Conservation (phyloP, 1,284 basidiomycete genomes). For the Cutaneotrichosporon cutaneum region DNA sequence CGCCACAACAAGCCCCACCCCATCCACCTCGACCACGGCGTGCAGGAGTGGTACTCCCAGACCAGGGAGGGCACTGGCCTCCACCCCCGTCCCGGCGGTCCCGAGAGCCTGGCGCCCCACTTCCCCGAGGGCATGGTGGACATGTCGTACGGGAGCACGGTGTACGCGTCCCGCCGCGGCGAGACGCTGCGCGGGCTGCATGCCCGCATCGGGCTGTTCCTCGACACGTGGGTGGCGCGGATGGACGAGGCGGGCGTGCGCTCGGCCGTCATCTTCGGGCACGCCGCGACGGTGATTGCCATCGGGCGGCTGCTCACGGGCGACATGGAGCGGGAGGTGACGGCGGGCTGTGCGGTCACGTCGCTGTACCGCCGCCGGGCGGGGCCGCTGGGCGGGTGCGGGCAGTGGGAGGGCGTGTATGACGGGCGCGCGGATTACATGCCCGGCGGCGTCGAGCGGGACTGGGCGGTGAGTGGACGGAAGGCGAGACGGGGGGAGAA, state of each 20-base stretch:
- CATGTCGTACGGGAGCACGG: constrained; percentile 48
- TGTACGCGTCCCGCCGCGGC: constrained; percentile 53
- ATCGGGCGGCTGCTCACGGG: constrained; percentile 42
- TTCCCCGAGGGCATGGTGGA: constrained; percentile 42
- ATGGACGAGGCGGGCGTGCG: constrained; percentile 48
- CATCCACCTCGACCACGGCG: constrained; percentile 22
- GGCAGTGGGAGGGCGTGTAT: constrained; percentile 45
- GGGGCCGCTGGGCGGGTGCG: constrained; percentile 29
- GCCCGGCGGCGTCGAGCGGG: constrained; percentile 48
- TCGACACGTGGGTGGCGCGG: constrained; percentile 40
- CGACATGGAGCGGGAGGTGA: constrained; percentile 32
- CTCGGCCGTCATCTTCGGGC: constrained; percentile 54
- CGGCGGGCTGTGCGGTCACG: constrained; percentile 48
- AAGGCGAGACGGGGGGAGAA: too few species aligned
- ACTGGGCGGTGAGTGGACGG: constrained; percentile 44
- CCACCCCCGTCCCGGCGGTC: constrained; percentile 44
- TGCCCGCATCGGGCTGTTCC: constrained; percentile 41
- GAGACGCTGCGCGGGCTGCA: constrained; percentile 54
- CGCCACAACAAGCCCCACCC: background rate
- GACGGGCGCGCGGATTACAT: constrained; percentile 50
- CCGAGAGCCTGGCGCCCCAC: constrained; percentile 28
- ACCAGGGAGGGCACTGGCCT: constrained; percentile 36
- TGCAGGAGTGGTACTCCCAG: constrained; percentile 18
- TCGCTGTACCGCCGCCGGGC: constrained; percentile 43
- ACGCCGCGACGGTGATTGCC: constrained; percentile 56